These are phyloP conservation scores for Sporothrix brunneoviolacea DNA, from an alignment of 2,329 filamentous ascomycete genomes.

Conservation along the genomic window DNA sequence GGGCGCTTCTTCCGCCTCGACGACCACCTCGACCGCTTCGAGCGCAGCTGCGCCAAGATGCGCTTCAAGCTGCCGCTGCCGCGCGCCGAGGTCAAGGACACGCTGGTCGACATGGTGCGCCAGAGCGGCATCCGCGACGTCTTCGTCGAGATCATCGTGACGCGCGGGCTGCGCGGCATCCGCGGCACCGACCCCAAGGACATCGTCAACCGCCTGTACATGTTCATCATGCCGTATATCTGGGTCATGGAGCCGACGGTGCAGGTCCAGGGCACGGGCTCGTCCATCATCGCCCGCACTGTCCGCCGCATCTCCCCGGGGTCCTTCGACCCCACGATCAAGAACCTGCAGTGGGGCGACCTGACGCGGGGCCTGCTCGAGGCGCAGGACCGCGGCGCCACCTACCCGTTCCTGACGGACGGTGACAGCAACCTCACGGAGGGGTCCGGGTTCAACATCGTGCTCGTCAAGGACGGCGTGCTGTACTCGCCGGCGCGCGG, in stretches of 20 bases:
- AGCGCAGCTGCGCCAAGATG: constrained; percentile 39
- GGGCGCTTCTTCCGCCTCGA: constrained; percentile 46
- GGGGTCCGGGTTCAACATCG: constrained; percentile 35
- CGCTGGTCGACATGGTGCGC: constrained; percentile 37
- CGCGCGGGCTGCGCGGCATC: constrained; percentile 38
- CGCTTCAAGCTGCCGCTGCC: constrained; percentile 37
- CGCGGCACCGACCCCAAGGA: constrained; percentile 30
- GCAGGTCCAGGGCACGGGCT: constrained; percentile 35
- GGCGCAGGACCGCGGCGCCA: constrained; percentile 38
- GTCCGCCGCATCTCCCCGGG: constrained; percentile 31
- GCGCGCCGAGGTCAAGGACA: constrained; percentile 31
- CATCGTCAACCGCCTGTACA: constrained; percentile 37
- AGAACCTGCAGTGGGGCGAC: constrained; percentile 47
- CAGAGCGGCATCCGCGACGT: constrained; percentile 42
- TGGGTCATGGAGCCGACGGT: constrained; percentile 43
- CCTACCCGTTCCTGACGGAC: constrained; percentile 44
- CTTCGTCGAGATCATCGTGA: constrained; percentile 45
- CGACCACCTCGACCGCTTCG: constrained; percentile 39
- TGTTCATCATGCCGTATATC: constrained; percentile 42
- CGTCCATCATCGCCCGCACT: constrained; percentile 31
- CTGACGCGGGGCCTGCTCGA: constrained; percentile 37
- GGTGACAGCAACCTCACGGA: constrained; percentile 44
- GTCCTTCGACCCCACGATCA: constrained; percentile 43
- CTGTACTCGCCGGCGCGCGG: constrained; percentile 42
- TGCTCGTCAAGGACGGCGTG: constrained; percentile 37